Conservation (phyloP, 1,139 yeast species). For the Saccharomyces hybrid region DNA sequence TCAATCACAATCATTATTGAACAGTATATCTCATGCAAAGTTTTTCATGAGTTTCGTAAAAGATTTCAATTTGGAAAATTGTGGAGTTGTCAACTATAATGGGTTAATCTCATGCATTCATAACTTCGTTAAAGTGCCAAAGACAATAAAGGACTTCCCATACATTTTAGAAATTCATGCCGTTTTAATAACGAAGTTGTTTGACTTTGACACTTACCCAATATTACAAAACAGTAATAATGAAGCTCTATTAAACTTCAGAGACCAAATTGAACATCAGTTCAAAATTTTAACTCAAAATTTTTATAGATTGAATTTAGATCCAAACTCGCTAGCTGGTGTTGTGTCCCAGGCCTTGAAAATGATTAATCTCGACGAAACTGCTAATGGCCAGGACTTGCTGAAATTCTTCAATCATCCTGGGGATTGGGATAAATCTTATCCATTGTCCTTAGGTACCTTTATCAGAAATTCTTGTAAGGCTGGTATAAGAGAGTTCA, state of each 20-base stretch:
- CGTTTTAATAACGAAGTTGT: slow-evolving; percentile 41
- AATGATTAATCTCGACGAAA: slow-evolving; percentile 11
- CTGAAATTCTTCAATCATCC: slow-evolving; percentile 23
- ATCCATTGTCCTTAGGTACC: slow-evolving; percentile 26
- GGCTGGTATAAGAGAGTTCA: slow-evolving; percentile 24
- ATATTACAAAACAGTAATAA: slow-evolving; percentile 36
- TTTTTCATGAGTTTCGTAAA: slow-evolving; percentile 26
- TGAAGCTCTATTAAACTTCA: slow-evolving; percentile 32
- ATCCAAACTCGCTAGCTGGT: slow-evolving; percentile 20
- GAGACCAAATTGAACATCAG: slow-evolving; percentile 21
- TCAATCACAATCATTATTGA: slow-evolving; percentile 19
- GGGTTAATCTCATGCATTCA: slow-evolving; percentile 25
- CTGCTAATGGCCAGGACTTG: slow-evolving; percentile 17
- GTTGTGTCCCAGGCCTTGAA: slow-evolving; percentile 27
- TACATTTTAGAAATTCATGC: slow-evolving; percentile 32
- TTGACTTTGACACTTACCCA: slow-evolving; percentile 46
- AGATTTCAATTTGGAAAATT: slow-evolving; percentile 17
- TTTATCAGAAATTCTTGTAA: slow-evolving; percentile 22
- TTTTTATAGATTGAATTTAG: slow-evolving; percentile 20
- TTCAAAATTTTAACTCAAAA: slow-evolving; percentile 19
- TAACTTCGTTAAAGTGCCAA: slow-evolving; percentile 25
- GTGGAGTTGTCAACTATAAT: slow-evolving; percentile 15
- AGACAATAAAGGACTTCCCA: slow-evolving; percentile 21
- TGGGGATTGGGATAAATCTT: slow-evolving; percentile 31
- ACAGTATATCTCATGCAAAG: slow-evolving; percentile 20